Percentiles rank a stretch among this genome's conserved stretches.
Evolutionary conservation across 2,329 filamentous ascomycete genomes (phyloP).

Genomic region (Colletotrichum phormii): DNA sequence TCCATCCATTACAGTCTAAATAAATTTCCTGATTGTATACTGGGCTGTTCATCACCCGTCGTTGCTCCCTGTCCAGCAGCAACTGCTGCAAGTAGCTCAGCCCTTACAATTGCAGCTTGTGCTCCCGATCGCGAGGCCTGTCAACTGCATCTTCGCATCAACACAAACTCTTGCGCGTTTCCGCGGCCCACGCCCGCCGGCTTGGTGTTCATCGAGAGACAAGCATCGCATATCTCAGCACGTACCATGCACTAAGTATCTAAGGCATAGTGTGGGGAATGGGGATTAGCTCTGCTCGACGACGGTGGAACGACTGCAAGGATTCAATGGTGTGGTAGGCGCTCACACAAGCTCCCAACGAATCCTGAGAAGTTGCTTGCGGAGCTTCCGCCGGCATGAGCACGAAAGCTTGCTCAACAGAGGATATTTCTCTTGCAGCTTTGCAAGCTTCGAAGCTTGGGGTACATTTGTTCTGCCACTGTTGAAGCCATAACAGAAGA

Average conservation of each 20-base stretch:
- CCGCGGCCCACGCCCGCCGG: not conserved
- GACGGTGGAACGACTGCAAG: slow-evolving; percentile 25
- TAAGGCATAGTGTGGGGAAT: slow-evolving; percentile 3
- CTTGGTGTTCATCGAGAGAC: slow-evolving; percentile 6
- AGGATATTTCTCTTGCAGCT: not conserved
- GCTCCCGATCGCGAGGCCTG: not conserved
- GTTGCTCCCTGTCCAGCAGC: not conserved
- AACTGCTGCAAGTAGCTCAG: not conserved
- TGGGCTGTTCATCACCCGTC: slow-evolving; percentile 23
- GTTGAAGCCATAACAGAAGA: not conserved
- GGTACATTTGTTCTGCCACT: not conserved
- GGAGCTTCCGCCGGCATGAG: slow-evolving; percentile 21
- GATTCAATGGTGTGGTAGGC: slow-evolving; percentile 17
- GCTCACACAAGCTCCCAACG: not conserved
- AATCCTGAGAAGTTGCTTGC: slow-evolving; percentile 3
- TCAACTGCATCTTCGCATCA: not conserved
- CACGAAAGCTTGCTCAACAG: slow-evolving; percentile 14
- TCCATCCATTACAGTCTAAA: slow-evolving; percentile 13
- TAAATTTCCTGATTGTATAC: slow-evolving; percentile 22
- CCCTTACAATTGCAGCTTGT: not conserved
- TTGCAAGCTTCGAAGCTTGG: slow-evolving; percentile 6
- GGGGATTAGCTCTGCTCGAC: slow-evolving; percentile 6
- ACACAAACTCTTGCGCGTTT: not conserved
- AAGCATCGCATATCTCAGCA: slow-evolving; percentile 24
- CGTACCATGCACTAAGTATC: slow-evolving; percentile 12